Percentiles rank a stretch among this genome's conserved stretches.
phyloP scores from a whole-genome alignment of 441 rosid genomes.

The Daphne laureola region DNA sequence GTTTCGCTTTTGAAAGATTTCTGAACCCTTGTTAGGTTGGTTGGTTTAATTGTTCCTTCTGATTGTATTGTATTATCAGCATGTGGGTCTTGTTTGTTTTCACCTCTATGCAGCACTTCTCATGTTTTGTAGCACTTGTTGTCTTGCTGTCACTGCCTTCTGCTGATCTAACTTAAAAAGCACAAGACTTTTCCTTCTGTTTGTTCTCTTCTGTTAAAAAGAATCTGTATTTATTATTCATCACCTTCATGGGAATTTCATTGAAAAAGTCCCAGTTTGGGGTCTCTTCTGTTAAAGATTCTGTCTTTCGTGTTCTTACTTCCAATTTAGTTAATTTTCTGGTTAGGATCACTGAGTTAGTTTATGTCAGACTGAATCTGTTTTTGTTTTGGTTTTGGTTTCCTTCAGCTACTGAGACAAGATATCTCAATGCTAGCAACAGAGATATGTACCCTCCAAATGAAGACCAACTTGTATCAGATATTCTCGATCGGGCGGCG shows the following conservation, averaged over 20 bases:
- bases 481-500: slow-evolving; percentile 31
- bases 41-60: not conserved
- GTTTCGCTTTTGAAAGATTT: not conserved
- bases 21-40: not conserved
- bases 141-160: slow-evolving; percentile 3
- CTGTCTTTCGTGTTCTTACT: not conserved
- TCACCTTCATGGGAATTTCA: not conserved
- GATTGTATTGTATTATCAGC: not conserved
- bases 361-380: not conserved
- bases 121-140: not conserved
- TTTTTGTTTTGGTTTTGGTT: not conserved
- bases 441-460: slow-evolving; percentile 45
- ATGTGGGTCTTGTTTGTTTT: slow-evolving; percentile 8
- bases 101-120: not conserved
- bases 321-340: not conserved
- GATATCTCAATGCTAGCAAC: slow-evolving; percentile 69
- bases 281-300: slow-evolving; percentile 5
- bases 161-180: not conserved
- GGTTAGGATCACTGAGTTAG: not conserved
- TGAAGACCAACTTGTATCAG: slow-evolving; percentile 44
- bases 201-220: not conserved
- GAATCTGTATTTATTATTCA: not conserved
- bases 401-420: slow-evolving; percentile 43
- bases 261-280: not conserved
- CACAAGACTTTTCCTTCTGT: not conserved